Percentiles rank a stretch among this genome's conserved stretches.
These are phyloP conservation scores for Salvia sclarea DNA, from an alignment of 305 asterid species.

Conservation along the genomic window DNA sequence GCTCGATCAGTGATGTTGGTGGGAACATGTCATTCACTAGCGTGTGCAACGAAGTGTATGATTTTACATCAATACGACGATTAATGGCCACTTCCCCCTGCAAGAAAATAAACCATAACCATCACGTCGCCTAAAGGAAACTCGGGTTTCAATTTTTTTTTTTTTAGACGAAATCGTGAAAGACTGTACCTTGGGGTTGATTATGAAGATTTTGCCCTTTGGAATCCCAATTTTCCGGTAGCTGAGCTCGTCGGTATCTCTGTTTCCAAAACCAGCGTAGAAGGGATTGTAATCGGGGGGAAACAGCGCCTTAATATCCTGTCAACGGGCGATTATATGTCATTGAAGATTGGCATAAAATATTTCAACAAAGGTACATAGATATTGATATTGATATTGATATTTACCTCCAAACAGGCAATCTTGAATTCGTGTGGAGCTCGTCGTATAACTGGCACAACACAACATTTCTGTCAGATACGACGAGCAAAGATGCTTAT, in stretches of 20 bases:
- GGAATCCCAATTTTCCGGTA: slow-evolving; percentile 97
- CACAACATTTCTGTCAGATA: slow-evolving; percentile 35
- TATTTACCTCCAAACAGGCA: slow-evolving; percentile 92
- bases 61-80: slow-evolving; percentile 77
- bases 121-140: background rate
- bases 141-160: too few species aligned
- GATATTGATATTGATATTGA: background rate
- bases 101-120: slow-evolving; percentile 11
- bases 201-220: slow-evolving; percentile 94
- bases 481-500: background rate
- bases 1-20: slow-evolving; percentile 85
- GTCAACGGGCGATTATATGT: slow-evolving; percentile 31
- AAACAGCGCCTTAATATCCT: slow-evolving; percentile 97
- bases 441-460: slow-evolving; percentile 83
- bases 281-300: slow-evolving; percentile 94
- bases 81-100: slow-evolving; percentile 99
- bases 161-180: background rate
- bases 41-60: slow-evolving; percentile 93
- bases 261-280: slow-evolving; percentile 95
- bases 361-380: background rate
- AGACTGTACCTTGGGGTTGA: slow-evolving; percentile 83
- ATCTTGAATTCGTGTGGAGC: slow-evolving; percentile 99
- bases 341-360: background rate
- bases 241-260: slow-evolving; percentile 98
- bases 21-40: slow-evolving; percentile 98